These are phyloP conservation scores for Chaetomidium leptoderma DNA, from an alignment of 495 filamentous ascomycete genomes.

Conservation along the genomic window DNA sequence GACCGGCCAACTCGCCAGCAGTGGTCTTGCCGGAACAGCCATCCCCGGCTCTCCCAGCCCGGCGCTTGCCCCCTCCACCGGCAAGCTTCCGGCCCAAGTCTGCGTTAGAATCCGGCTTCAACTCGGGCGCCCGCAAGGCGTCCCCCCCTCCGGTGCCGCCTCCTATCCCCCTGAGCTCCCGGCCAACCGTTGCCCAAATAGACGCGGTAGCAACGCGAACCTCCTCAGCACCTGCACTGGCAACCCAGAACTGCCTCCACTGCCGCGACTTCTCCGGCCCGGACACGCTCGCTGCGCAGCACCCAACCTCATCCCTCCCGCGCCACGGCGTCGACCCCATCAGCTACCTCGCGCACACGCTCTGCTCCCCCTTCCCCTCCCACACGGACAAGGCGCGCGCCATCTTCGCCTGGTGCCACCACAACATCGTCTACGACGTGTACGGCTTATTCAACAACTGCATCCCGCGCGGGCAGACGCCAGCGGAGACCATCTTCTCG, in stretches of 20 bases:
- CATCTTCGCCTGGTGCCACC: slow-evolving; percentile 92
- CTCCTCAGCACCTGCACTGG: slow-evolving; percentile 17
- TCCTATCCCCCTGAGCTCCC: slow-evolving; percentile 44
- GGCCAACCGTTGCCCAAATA: slow-evolving; percentile 42
- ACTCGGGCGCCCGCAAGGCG: slow-evolving; percentile 10
- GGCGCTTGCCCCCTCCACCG: slow-evolving; percentile 42
- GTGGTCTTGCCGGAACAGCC: slow-evolving; percentile 13
- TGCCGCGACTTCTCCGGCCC: slow-evolving; percentile 85
- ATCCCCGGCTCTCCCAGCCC: slow-evolving; percentile 30
- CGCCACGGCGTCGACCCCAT: slow-evolving; percentile 55
- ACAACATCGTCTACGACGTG: slow-evolving; percentile 85
- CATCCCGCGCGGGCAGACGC: slow-evolving; percentile 59
- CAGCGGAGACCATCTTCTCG: slow-evolving; percentile 59
- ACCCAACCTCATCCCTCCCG: slow-evolving; percentile 66
- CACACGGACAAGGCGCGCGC: slow-evolving; percentile 83
- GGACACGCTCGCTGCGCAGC: slow-evolving; percentile 72
- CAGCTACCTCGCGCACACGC: slow-evolving; percentile 65
- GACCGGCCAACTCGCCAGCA: slow-evolving; percentile 31
- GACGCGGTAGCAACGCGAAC: slow-evolving; percentile 36
- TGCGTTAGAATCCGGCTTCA: slow-evolving; percentile 25
- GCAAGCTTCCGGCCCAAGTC: slow-evolving; percentile 26
- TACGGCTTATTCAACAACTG: slow-evolving; percentile 67
- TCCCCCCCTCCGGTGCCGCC: slow-evolving; percentile 35
- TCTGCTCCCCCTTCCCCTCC: slow-evolving; percentile 76
- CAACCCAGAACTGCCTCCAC: slow-evolving; percentile 53